Conservation (phyloP, 2,329 filamentous ascomycete genomes). For the Colletotrichum graminicola region DNA sequence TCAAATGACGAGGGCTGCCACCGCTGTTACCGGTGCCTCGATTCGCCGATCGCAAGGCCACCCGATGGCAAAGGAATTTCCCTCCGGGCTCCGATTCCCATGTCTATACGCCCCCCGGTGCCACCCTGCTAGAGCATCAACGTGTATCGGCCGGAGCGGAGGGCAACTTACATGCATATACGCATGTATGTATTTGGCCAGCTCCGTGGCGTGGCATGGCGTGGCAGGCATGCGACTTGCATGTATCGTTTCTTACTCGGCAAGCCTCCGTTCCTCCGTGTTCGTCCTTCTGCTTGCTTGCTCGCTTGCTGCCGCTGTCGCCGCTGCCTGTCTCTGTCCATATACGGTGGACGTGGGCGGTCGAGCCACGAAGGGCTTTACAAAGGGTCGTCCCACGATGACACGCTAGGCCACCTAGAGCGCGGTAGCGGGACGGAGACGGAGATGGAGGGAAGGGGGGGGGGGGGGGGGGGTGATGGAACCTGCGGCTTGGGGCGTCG, state of each 20-base stretch:
- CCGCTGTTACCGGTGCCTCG: constrained; percentile 1
- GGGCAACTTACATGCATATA: constrained; percentile 13
- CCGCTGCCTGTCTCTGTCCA: neutral
- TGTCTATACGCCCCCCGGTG: constrained; percentile 22
- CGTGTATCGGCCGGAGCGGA: constrained; percentile 15
- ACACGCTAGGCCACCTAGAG: constrained; percentile 26
- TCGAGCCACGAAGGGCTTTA: constrained; percentile 28
- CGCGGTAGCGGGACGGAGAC: constrained; percentile 19
- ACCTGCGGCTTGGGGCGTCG: constrained; percentile 33
- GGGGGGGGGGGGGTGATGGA: neutral
- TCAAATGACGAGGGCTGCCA: constrained; percentile 13
- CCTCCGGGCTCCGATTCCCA: neutral
- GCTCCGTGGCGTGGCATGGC: constrained; percentile 22
- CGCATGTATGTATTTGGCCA: neutral
- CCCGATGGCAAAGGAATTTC: constrained; percentile 7
- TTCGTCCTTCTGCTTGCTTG: constrained; percentile 3
- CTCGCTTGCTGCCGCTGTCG: neutral
- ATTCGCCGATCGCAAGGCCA: constrained; percentile 7
- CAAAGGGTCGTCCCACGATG: constrained; percentile 23
- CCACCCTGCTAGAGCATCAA: constrained; percentile 23
- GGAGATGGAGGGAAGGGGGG: neutral
- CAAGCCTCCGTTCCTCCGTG: constrained; percentile 14
- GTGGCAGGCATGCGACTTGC: constrained; percentile 22
- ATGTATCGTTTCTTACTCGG: constrained; percentile 26
- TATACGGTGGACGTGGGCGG: constrained; percentile 21